Conservation (phyloP, 176 grass and related monocot genomes). For the Bonia amplexicaulis region DNA sequence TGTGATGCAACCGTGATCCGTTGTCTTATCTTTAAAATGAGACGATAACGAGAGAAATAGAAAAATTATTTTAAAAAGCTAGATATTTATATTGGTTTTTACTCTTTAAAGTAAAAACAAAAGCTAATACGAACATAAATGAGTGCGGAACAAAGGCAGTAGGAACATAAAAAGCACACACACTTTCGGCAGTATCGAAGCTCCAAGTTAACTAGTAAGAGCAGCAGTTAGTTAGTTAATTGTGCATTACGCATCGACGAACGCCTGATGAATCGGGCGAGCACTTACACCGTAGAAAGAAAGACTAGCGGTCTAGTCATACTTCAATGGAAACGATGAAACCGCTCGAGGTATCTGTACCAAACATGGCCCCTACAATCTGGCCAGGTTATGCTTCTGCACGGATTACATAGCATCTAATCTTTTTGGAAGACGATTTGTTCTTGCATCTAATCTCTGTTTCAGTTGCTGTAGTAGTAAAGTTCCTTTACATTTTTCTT, state of each 20-base stretch:
- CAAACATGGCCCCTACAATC: not conserved
- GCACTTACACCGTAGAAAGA: not conserved
- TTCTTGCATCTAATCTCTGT: not conserved
- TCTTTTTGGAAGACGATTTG: not conserved
- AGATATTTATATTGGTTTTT: too few relatives aligned
- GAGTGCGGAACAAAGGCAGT: not conserved
- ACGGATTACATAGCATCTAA: not conserved
- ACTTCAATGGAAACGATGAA: not conserved
- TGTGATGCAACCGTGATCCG: too few relatives aligned
- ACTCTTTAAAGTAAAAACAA: too few relatives aligned
- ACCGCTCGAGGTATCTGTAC: not conserved
- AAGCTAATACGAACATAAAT: not conserved
- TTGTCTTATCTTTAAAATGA: too few relatives aligned
- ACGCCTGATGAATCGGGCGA: not conserved
- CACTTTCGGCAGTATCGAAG: conserved; percentile 30
- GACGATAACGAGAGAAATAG: too few relatives aligned
- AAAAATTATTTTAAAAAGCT: too few relatives aligned
- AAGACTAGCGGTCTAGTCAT: not conserved
- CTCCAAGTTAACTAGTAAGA: not conserved
- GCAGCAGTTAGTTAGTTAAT: not conserved
- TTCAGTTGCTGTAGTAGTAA: not conserved
- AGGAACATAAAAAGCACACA: conserved; percentile 8
- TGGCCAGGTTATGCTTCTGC: not conserved
- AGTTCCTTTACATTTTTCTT: not conserved
- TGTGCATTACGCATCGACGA: not conserved